Base-by-base conservation (phyloP, 169 alveolate species). In the Plasmodium fragile region DNA sequence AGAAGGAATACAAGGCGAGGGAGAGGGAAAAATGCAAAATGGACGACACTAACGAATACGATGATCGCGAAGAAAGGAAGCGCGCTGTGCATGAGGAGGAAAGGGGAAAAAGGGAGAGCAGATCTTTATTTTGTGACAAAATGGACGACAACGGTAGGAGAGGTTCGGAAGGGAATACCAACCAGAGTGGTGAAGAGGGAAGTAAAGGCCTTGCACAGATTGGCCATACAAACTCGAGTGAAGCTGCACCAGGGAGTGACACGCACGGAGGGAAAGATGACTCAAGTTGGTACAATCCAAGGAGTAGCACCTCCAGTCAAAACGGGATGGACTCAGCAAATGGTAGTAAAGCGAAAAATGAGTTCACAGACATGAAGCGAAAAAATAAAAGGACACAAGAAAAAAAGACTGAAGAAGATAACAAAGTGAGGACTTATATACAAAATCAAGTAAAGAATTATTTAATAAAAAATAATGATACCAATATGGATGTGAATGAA, bases 401-500 rank as follows among this genome's bases (percentile, higher is more conserved):
- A 7, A 25, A 59, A 7, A 22, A n/a, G 4, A 18, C 3, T 13
- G 75, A 28, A 65, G 72, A 71, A 71, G 75, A 83, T 55, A 41
- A 25, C 18, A 71, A 71, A 16, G 70, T 85, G 8, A 49, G 84
- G 22, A 53, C 28, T 6, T 91, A 22, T 25, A 32, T 91, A 36
- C 84, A 91, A 81, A 91, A 28, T 3, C 55, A 80, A 70, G 65
- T 91, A n/a, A 91, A 81, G 32, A 41, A 81, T 11, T 91, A 70
- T 70, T 69, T 91, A 39, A 79, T 43, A 13, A 69, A 43, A 91
- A 91, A 91, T 36, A 81, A 81, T 71, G 79, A 91, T 41, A 81
- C 59, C 18, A 81, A 28, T 22, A 30, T 80, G 4, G 94, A 91
- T 91, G 78, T 91, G 0, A 91, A 91, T 91, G 94, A 91, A 81